Conservation (phyloP, 1,139 yeast genomes). For the Kazachstania sp. region DNA sequence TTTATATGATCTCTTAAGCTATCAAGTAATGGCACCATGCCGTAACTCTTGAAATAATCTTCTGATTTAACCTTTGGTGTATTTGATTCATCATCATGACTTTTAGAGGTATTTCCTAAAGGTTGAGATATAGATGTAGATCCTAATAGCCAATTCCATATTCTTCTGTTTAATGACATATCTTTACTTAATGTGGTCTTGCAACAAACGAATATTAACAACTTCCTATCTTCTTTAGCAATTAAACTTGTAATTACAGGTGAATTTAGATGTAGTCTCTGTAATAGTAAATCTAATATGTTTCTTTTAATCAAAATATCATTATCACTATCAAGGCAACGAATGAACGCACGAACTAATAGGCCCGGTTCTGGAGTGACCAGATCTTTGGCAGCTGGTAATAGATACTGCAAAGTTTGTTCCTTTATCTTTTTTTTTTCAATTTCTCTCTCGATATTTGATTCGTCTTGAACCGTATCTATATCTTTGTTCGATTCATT, state of each 20-base stretch:
- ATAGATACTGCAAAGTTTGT: conserved; percentile 20
- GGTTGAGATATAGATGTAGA: conserved; percentile 34
- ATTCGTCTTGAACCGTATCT: neutral
- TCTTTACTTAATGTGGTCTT: conserved; percentile 68
- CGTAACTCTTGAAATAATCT: conserved; percentile 54
- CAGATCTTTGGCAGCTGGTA: conserved; percentile 53
- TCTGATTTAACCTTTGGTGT: conserved; percentile 1
- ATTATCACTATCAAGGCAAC: conserved; percentile 54
- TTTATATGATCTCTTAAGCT: conserved; percentile 48
- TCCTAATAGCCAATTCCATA: conserved; percentile 89
- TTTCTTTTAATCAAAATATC: conserved; percentile 77
- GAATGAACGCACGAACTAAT: conserved; percentile 61
- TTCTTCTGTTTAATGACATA: conserved; percentile 85
- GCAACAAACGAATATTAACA: conserved; percentile 56
- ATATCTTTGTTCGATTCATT: conserved; percentile 1
- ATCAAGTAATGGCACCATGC: conserved; percentile 39
- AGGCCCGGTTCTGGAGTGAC: conserved; percentile 74
- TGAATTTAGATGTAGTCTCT: conserved; percentile 58
- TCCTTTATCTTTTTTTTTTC: conserved; percentile 11
- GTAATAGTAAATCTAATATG: conserved; percentile 68
- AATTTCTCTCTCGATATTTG: neutral
- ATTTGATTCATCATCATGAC: too few species aligned
- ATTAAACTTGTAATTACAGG: conserved; percentile 45
- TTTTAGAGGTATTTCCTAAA: too few species aligned
- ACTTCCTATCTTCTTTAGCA: conserved; percentile 45